Evolutionary conservation across 768 basidiomycete genomes (phyloP).

Genomic region (Suillus decipiens): DNA sequence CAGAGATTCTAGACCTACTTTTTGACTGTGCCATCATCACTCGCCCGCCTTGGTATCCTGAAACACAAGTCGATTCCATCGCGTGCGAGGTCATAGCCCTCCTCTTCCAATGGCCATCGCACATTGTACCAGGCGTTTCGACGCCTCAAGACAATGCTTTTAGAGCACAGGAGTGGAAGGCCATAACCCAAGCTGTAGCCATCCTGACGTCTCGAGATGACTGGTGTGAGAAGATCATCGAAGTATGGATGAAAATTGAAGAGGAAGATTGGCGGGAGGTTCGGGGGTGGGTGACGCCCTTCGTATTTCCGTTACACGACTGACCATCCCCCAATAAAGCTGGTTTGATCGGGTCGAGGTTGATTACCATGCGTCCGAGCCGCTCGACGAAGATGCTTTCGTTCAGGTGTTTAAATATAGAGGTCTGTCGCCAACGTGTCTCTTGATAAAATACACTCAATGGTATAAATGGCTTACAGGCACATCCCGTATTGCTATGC

Average conservation of each 20-base stretch:
- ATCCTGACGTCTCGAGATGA: slow-evolving; percentile 30
- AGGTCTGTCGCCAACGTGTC: slow-evolving; percentile 15
- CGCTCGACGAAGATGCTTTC: slow-evolving; percentile 15
- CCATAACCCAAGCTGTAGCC: slow-evolving; percentile 20
- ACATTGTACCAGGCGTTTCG: slow-evolving; percentile 26
- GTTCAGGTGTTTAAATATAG: slow-evolving; percentile 20
- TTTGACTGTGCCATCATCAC: slow-evolving; percentile 28
- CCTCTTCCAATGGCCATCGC: slow-evolving; percentile 24
- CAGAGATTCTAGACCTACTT: slow-evolving; percentile 23
- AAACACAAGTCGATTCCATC: slow-evolving; percentile 24
- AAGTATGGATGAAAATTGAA: slow-evolving; percentile 30
- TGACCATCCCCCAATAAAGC: background rate
- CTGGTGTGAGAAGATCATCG: slow-evolving; percentile 28
- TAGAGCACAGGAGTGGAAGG: slow-evolving; percentile 26
- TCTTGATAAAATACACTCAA: background rate
- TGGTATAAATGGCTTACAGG: slow-evolving; percentile 12
- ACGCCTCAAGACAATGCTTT: slow-evolving; percentile 14
- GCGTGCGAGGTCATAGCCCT: slow-evolving; percentile 27
- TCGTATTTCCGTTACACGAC: background rate
- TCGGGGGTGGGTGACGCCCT: slow-evolving; percentile 16
- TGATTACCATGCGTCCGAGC: slow-evolving; percentile 20
- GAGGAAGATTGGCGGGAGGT: slow-evolving; percentile 25
- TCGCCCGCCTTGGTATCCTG: slow-evolving; percentile 31
- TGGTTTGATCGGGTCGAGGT: slow-evolving; percentile 20
- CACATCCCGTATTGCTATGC: slow-evolving; percentile 26